Evolutionary conservation across 2,329 filamentous ascomycete species (phyloP), one percentile per base, ranked within the genome.

Genomic region (Xylaria sp.): DNA sequence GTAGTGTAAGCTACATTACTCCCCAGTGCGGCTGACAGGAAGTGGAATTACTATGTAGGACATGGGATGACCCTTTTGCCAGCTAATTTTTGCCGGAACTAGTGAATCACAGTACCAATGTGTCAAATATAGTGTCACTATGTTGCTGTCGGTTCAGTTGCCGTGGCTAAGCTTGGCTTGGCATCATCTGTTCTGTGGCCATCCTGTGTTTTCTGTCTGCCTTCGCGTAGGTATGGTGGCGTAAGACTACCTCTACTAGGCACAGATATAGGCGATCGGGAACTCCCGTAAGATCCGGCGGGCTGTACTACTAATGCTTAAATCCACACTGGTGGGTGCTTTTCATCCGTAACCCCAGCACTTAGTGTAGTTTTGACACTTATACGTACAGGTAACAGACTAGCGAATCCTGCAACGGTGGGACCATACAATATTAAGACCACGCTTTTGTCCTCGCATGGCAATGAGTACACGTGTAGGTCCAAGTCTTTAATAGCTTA

Each of bases 281-380:
- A 61, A 57, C 61, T 67, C 65, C 65, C 61, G 61, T 51, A 25
- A 61, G 44, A 67, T 65, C 51, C 56, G 51, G 29, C 39, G 33
- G 53, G 45, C 13, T 58, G 5, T 39, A 42, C 49, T 47, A 17
- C 27, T 11, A 65, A 36, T 50, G 58, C 45, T 45, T 57, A 22
- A n/a, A 50, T 56, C 36, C 58, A 25, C 51, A 27, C 44, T 51
- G 29, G 45, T 55, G 49, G 45, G 27, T 39, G 20, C 22, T 27
- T 29, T 9, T 39, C 56, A 50, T 56, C 22, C 56, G 29, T 49
- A 49, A 45, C 49, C 29, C 58, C 20, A 11, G 33, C 50, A 42
- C 22, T 31, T 9, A 22, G 42, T 45, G n/a, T n/a, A n/a, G n/a
- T n/a, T n/a, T n/a, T n/a, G 7, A 7, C 29, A 31, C 29, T 7